Base-by-base conservation (phyloP, 129 eudicot species). In the Centrapalus pauciflorus region DNA sequence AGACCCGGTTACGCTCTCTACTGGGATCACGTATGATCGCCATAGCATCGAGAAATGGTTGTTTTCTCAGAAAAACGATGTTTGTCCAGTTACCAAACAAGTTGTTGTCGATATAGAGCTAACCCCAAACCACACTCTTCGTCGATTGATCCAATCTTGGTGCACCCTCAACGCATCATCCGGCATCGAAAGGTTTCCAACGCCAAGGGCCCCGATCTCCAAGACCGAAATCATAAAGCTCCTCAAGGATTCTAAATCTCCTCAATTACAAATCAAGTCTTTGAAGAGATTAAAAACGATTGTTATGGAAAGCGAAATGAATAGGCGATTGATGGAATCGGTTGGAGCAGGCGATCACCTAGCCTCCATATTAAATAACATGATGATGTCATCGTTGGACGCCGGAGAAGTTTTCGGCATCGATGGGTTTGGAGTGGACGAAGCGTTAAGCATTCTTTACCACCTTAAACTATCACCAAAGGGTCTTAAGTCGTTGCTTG, bases 1-100 rank as follows among this genome's bases (percentile, higher is more conserved):
- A 73, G 95, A 87, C 54, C 95, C 95, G 1, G 89, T 87, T 0
- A 87, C 78, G 1, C 69, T 87, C 27, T 48, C 84, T 24, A 87
- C 95, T 1, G 95, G 95, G 0, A 87, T 87, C 43, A 87, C 95
- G 2, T 83, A 83, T 21, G 95, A 87, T 28, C 87, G 95, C 19
- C 81, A 80, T 14, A 81, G 87, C 84, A 87, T 87, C 26, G 95
- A 83, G 46, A 75, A 72, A 69, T 87, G 95, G 95, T 3, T 87
- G 25, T 87, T 77, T 37, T 41, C 79, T 0, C 65, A 65, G 24
- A 81, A 73, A n/a, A 78, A 83, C 17, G 27, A 63, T 4, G 67
- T 69, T 1, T 83, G 89, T 55, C 95, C 95, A 0, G 77, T 87
- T 0, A 83, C 95, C 20, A 87, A 83, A 71, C 95, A 80, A 56